Percentiles rank a stretch among this genome's conserved stretches.
Evolutionary conservation across 352 stramenopile genomes (phyloP).

Genomic region (Pythium rishiriense): DNA sequence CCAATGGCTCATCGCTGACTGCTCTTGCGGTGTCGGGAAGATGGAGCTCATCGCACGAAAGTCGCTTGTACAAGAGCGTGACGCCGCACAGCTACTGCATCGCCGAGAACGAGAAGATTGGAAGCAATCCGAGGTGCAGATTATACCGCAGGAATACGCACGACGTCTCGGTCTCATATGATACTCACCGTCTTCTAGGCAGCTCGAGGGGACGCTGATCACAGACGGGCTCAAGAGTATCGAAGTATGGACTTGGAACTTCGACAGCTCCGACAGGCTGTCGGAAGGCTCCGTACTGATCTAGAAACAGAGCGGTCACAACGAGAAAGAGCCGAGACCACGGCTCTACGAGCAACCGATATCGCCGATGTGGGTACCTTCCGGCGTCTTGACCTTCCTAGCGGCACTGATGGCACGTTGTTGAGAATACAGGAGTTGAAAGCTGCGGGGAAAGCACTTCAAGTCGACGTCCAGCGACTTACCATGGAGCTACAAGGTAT

Average conservation of each 20-base stretch:
- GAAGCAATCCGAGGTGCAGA: conserved; percentile 39
- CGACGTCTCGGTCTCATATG: not conserved
- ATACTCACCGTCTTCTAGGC: not conserved
- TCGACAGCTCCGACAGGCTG: conserved; percentile 41
- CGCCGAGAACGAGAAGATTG: conserved; percentile 42
- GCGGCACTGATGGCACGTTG: not conserved
- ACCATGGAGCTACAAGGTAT: conserved; percentile 39
- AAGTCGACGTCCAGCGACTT: conserved; percentile 39
- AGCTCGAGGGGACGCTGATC: conserved; percentile 28
- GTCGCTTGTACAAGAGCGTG: conserved; percentile 44
- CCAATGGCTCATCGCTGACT: not conserved
- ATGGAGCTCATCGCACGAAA: conserved; percentile 52
- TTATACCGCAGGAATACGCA: not conserved
- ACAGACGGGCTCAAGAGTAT: conserved; percentile 45
- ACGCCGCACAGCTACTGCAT: conserved; percentile 42
- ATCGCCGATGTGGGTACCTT: conserved; percentile 38
- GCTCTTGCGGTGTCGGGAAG: conserved; percentile 16
- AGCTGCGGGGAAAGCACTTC: conserved; percentile 29
- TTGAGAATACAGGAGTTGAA: conserved; percentile 46
- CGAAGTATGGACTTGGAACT: conserved; percentile 56
- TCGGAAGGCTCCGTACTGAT: conserved; percentile 45
- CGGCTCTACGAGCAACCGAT: conserved; percentile 33
- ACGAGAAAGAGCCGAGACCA: conserved; percentile 44
- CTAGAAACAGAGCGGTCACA: conserved; percentile 47
- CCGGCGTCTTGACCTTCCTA: not conserved